These are phyloP conservation scores for Geoglossum cookeanum DNA, from an alignment of 2,329 filamentous ascomycete genomes.

Conservation along the genomic window DNA sequence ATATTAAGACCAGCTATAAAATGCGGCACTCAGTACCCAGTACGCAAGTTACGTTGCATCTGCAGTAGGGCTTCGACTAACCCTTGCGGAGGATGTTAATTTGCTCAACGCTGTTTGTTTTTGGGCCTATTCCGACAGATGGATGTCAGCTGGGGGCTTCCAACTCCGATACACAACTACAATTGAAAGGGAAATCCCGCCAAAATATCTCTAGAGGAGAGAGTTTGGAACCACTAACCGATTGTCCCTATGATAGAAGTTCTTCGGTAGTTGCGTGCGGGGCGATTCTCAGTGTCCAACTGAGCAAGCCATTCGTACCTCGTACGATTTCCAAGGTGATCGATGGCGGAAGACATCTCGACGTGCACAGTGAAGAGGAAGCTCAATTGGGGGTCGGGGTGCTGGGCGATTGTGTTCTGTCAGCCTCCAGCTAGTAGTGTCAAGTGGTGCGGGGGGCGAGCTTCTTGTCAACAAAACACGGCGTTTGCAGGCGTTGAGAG, in stretches of 20 bases:
- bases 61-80: conserved; percentile 14
- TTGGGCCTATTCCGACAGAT: conserved; percentile 41
- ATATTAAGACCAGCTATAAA: conserved; percentile 70
- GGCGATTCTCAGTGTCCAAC: conserved; percentile 78
- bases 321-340: conserved; percentile 66
- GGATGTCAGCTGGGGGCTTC: background rate
- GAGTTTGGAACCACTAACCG: conserved; percentile 28
- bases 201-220: background rate
- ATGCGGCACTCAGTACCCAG: conserved; percentile 5
- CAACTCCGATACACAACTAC: background rate
- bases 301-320: conserved; percentile 51
- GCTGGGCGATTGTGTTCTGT: background rate
- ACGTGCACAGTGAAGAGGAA: conserved; percentile 3
- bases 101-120: conserved; percentile 95
- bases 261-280: conserved; percentile 77
- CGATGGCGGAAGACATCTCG: conserved; percentile 51
- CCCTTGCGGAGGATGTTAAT: conserved; percentile 79
- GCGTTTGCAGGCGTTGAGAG: background rate
- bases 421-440: background rate
- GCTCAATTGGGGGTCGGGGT: background rate
- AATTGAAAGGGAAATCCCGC: background rate
- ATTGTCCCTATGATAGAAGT: conserved; percentile 99
- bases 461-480: background rate
- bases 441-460: background rate
- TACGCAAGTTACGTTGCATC: background rate